phyloP scores from a whole-genome alignment of 768 basidiomycete genomes.

The Galerina marginata region DNA sequence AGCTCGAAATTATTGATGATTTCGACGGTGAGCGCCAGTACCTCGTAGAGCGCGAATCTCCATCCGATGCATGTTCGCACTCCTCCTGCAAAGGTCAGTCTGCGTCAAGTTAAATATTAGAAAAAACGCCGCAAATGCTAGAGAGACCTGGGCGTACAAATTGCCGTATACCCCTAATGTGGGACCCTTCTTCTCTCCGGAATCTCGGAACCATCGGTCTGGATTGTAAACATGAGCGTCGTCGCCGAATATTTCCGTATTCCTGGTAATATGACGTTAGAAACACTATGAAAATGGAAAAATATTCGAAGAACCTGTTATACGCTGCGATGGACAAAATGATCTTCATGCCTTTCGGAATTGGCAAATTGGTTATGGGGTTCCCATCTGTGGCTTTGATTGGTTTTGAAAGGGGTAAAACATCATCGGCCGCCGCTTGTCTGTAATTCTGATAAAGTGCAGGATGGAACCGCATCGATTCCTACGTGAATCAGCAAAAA shows the following conservation, averaged over 20 bases:
- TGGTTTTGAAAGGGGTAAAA: constrained; percentile 63
- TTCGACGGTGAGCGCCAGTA: constrained; percentile 63
- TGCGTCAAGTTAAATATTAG: constrained; percentile 20
- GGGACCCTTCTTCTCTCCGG: constrained; percentile 41
- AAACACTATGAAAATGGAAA: background rate
- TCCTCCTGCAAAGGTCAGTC: constrained; percentile 54
- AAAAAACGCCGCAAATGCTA: background rate
- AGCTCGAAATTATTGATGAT: constrained; percentile 66
- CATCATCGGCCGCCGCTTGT: constrained; percentile 54
- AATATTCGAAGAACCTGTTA: constrained; percentile 46
- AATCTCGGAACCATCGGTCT: constrained; percentile 55
- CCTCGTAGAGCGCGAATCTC: constrained; percentile 59
- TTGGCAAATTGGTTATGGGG: constrained; percentile 44
- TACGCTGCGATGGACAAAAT: constrained; percentile 60
- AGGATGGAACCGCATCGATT: constrained; percentile 59
- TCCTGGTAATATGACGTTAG: constrained; percentile 32
- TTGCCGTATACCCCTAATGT: constrained; percentile 53
- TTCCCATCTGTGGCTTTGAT: constrained; percentile 52
- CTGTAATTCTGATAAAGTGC: constrained; percentile 60
- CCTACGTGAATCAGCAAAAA: constrained; percentile 30
- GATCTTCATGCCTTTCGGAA: constrained; percentile 57
- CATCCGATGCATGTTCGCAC: constrained; percentile 55
- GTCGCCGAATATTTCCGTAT: constrained; percentile 58
- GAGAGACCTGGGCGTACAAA: constrained; percentile 38
- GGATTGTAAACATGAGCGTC: constrained; percentile 61